Evolutionary conservation across 176 grass and related monocot genomes (phyloP), one percentile per base, ranked within the genome.

Genomic region (Triticum timopheevii): DNA sequence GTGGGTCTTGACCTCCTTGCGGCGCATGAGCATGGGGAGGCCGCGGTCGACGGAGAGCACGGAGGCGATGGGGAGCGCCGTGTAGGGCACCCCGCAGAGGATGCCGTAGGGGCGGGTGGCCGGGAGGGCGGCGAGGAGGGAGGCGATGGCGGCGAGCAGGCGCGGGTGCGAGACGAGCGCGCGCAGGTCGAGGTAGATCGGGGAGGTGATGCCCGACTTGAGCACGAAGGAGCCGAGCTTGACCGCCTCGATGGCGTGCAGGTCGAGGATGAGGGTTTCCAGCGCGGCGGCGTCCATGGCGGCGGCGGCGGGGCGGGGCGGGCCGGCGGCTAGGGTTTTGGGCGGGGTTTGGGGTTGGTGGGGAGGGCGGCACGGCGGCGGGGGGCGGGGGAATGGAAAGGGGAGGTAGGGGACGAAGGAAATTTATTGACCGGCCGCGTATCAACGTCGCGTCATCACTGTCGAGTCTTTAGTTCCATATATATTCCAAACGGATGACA

Each of bases 171-270:
- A 98, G 82, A 98, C 90, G 90, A 98, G 87, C 77, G 83, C 78
- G 81, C 96, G 96, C 52, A 98, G 93, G 88, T 98, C 96, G 86
- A 98, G 89, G 90, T 98, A 98, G 93, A 98, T 95, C 61, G 96
- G 96, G 34, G 96, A 98, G 58, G 87, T 87, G 86, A 98, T 95
- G 86, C 96, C 92, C 22, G 96, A 98, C 78, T 98, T 98, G 84
- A 98, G 96, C 36, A 90, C 93, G 86, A 98, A 98, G 78, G 88
- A 84, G 71, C 96, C 96, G 34, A 98, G 65, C 81, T 98, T 95
- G 12, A 98, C 84, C 30, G 88, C 92, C 87, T 94, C 93, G 83
- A 98, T 98, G 74, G 90, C 90, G 88, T 98, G 88, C 36, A 95
- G 96, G 49, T 95, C 93, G 56, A 94, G 78, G 71, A 98, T 94